Conservation (phyloP, 768 basidiomycete species). For the Rossbeevera mucosa region DNA sequence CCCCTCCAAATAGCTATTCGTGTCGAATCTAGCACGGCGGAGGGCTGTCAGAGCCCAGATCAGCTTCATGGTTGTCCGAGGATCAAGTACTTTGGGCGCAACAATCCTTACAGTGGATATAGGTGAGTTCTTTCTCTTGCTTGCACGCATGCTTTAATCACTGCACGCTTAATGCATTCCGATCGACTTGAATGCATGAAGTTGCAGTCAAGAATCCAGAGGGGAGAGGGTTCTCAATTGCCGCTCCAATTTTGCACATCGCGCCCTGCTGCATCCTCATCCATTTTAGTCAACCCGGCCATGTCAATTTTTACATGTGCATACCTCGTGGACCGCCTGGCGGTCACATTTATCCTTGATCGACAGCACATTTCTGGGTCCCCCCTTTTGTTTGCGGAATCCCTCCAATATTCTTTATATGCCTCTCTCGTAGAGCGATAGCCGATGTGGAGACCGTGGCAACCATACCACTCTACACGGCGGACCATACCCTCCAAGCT, state of each 20-base stretch:
- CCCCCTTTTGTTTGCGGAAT: background rate
- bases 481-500: too few species aligned
- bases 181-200: background rate
- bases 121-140: background rate
- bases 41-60: constrained; percentile 1
- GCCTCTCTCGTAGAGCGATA: background rate
- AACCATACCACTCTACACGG: background rate
- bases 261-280: background rate
- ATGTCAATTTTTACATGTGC: constrained; percentile 5
- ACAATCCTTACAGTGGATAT: background rate
- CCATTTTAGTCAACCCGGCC: background rate
- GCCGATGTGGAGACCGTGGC: constrained; percentile 1
- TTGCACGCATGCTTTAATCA: background rate
- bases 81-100: constrained; percentile 9
- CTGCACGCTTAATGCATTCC: constrained; percentile 1
- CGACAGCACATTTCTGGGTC: background rate
- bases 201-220: background rate
- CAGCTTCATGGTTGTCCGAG: constrained; percentile 5
- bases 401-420: background rate
- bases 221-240: background rate
- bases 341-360: background rate
- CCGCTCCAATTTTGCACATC: background rate
- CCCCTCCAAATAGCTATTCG: constrained; percentile 4
- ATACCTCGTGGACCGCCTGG: constrained; percentile 8
- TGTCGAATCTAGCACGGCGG: background rate